A percentile compares a stretch with the other conserved stretches of the same genome.
Conservation (phyloP, 257 asterid species). For the Solanum bulbocastanum region DNA sequence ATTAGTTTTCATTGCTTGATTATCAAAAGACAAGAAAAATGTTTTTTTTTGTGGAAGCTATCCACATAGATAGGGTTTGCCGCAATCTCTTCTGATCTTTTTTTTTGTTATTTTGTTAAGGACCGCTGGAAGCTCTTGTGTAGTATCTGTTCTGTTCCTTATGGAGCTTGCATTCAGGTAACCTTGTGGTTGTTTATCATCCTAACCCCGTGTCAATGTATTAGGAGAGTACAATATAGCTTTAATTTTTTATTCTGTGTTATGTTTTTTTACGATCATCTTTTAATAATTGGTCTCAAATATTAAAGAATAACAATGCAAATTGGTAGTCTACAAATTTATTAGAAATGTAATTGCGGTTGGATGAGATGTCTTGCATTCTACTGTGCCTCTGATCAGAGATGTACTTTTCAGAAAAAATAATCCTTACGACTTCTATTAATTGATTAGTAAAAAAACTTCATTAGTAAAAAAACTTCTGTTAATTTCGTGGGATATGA, state of each 20-base stretch:
- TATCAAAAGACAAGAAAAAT: not conserved
- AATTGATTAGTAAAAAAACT: not conserved
- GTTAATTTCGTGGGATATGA: not conserved
- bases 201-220: not conserved
- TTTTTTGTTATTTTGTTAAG: conserved; percentile 28
- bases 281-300: not conserved
- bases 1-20: not conserved
- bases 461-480: not conserved
- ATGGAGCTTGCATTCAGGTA: conserved; percentile 99
- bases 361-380: not conserved
- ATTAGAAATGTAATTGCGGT: not conserved
- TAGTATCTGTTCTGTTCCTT: conserved; percentile 84
- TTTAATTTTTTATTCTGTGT: not conserved
- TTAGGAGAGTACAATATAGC: not conserved
- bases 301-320: not conserved
- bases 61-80: not conserved
- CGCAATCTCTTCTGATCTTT: not conserved
- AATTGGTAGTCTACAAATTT: not conserved
- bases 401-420: not conserved
- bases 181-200: not conserved
- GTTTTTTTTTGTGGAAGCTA: not conserved
- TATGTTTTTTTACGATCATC: not conserved
- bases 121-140: conserved; percentile 97
- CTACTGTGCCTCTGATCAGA: not conserved
- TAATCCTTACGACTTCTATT: not conserved